Evolutionary conservation across 768 basidiomycete species (phyloP), one percentile per base, ranked within the genome.

Genomic region (Mycena olivaceomarginata): DNA sequence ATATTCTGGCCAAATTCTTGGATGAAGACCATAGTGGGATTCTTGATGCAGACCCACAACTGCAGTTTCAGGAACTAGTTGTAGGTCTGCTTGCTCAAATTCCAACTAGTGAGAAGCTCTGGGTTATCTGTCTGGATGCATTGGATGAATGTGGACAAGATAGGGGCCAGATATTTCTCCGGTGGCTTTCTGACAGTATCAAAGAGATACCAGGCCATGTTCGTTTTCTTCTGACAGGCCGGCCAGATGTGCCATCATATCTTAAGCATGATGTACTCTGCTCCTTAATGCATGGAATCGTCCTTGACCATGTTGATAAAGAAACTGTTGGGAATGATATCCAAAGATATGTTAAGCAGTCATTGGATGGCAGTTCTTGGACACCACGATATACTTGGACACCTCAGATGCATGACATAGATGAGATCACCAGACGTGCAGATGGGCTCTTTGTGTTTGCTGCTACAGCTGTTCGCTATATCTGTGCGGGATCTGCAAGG

Each of bases 221-320:
- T 56, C 51, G 10, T 11, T 73, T 73, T 45, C 57, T 73, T 40
- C 63, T 73, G 4, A 73, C 72, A 18, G 72, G 72, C 31, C 43
- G 72, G 39, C 72, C 72, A 66, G 63, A 73, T 56, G 72, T 73
- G 1, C 72, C 72, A 51, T 67, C 67, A 16, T 67, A 67, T 53
- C 67, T 67, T 39, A 53, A 53, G 25, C 48, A 53, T 53, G 48
- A 31, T 31, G 53, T 53, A 20, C 9, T 4, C 15, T 67, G 25
- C 11, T 12, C 22, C 4, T 12, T 16, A 48, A 67, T n/a, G 25
- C 4, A 20, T 31, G 31, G 31, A 31, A 31, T 31, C 31, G 4
- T 31, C 31, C 31, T 31, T 31, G 31, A 31, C 31, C 31, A 31
- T 31, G 31, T 31, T 31, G 31, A 31, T 31, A 31, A 31, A 31